Conservation (phyloP, 2,329 filamentous ascomycete species). For the Verticillium albo-atrum region DNA sequence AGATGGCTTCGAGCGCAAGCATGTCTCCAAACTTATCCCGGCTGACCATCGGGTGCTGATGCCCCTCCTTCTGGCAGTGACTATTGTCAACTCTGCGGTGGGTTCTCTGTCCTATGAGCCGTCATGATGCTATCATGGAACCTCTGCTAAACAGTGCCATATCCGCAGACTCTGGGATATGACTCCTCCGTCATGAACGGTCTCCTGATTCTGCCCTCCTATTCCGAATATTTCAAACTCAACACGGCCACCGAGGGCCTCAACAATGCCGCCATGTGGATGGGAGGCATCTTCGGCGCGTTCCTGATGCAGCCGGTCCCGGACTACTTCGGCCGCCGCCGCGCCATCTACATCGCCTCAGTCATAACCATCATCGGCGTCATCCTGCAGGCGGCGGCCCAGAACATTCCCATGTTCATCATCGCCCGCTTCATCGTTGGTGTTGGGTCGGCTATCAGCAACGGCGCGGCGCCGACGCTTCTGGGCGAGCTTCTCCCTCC, state of each 20-base stretch:
- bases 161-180: constrained; percentile 22
- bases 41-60: constrained; percentile 6
- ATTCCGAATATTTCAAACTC: constrained; percentile 51
- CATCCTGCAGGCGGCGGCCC: constrained; percentile 40
- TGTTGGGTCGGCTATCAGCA: constrained; percentile 35
- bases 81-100: constrained; percentile 8
- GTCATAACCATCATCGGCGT: constrained; percentile 38
- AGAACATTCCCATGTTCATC: constrained; percentile 49
- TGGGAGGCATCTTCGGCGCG: constrained; percentile 42
- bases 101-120: neutral
- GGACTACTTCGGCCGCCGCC: constrained; percentile 37
- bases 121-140: too few relatives aligned
- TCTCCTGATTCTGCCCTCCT: constrained; percentile 52
- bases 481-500: constrained; percentile 43
- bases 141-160: neutral
- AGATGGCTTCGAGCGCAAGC: constrained; percentile 3
- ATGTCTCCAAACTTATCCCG: constrained; percentile 7
- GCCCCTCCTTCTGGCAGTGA: constrained; percentile 5
- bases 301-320: constrained; percentile 35
- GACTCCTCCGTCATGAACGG: constrained; percentile 52
- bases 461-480: constrained; percentile 39
- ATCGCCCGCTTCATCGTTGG: constrained; percentile 41
- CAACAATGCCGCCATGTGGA: constrained; percentile 51
- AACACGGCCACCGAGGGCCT: constrained; percentile 47
- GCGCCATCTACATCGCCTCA: constrained; percentile 32